Base-by-base conservation (phyloP, 805 yeast genomes). In the Wickerhamiella cacticola region DNA sequence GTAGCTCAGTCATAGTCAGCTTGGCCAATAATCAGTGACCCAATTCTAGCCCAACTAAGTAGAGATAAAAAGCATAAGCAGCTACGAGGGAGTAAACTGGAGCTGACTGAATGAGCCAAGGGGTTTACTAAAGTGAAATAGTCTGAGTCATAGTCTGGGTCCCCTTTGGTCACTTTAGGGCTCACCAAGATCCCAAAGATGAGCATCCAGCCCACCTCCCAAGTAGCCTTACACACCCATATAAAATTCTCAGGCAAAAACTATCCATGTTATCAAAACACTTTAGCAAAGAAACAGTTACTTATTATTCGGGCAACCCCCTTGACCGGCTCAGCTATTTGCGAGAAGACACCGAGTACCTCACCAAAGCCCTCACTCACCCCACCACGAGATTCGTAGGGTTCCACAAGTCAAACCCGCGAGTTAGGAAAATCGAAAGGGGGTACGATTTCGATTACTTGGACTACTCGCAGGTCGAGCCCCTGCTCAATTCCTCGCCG, bases 271-370 rank as follows among this genome's bases (percentile, higher is more conserved):
- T 39, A 23, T 19, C 42, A 23, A 39, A 3, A 7, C 21, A 16
- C 13, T 24, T 39, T 24, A 15, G 25, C 4, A 31, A 43, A 23
- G 46, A 43, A 43, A 43, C 46, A 33, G 39, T 43, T 3, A 63
- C 65, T 21, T 67, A 67, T 52, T 75, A 68, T 54, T 72, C 76
- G 18, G 71, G 71, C 13, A 75, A 69, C 50, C 75, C 74, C 5
- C 65, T 82, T 49, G 79, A 80, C 60, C 64, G 89, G 49, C 75
- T 81, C 5, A 73, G 81, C 15, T 82, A 79, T 55, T 63, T 80
- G 44, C 64, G 89, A 31, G 74, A 74, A 21, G 75, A 80, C 58
- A 40, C 62, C 15, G 71, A 67, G 24, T 79, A 78, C 55, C 70
- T 81, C 28, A 53, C 63, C 43, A 57, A 59, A 35, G 74, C 78